Conservation (phyloP, 2,329 filamentous ascomycete genomes). For the Aspergillus puulaauensis region DNA sequence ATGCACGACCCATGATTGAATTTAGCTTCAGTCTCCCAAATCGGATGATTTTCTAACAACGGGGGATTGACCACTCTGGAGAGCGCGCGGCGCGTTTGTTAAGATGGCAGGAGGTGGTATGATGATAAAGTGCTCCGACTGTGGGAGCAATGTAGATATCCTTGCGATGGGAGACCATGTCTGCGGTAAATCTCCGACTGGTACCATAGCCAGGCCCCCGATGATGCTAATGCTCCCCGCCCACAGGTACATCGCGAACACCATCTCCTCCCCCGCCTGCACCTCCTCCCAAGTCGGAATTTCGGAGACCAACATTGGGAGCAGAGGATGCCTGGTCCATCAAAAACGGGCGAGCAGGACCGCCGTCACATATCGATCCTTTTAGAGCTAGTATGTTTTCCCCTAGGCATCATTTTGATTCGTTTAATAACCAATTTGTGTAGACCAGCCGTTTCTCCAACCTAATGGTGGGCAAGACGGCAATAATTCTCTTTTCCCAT, state of each 20-base stretch:
- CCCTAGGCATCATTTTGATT: background rate
- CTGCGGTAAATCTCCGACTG: constrained; percentile 52
- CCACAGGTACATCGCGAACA: constrained; percentile 14
- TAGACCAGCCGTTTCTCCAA: constrained; percentile 46
- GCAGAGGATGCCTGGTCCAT: constrained; percentile 20
- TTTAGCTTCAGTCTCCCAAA: constrained; percentile 6
- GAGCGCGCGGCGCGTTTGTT: constrained; percentile 48
- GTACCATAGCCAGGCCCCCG: too few relatives aligned
- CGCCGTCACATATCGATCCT: constrained; percentile 58
- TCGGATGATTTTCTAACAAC: constrained; percentile 14
- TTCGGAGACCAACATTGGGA: constrained; percentile 24
- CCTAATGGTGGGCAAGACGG: constrained; percentile 60
- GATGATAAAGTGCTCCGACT: constrained; percentile 84
- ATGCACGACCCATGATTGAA: constrained; percentile 9
- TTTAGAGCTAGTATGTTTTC: constrained; percentile 56
- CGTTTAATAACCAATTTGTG: constrained; percentile 2
- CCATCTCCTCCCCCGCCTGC: constrained; percentile 20
- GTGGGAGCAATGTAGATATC: constrained; percentile 75
- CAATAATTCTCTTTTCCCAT: constrained; percentile 60
- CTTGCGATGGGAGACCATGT: constrained; percentile 82
- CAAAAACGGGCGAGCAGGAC: constrained; percentile 47
- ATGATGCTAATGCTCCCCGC: constrained; percentile 4
- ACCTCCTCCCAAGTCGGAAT: constrained; percentile 28
- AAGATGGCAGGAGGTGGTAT: constrained; percentile 50
- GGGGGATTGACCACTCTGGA: constrained; percentile 11